A percentile compares a stretch with the other conserved stretches of the same genome.
Evolutionary conservation across 2,329 filamentous ascomycete species (phyloP).

Genomic region (Monilinia aucupariae): DNA sequence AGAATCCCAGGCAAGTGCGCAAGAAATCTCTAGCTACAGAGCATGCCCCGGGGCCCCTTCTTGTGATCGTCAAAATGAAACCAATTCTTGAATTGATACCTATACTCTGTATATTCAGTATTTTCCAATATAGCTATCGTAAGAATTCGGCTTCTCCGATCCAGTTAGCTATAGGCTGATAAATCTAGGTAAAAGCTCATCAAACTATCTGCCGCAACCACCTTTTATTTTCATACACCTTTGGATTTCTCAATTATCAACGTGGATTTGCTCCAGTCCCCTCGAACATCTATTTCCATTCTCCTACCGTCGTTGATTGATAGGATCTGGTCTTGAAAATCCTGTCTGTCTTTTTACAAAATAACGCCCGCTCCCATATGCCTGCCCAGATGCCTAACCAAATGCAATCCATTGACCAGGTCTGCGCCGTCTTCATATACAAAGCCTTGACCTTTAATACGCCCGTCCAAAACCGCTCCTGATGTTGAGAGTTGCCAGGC

Average conservation of each 20-base stretch:
- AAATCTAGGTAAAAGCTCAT: background rate
- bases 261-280: background rate
- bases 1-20: too few relatives aligned
- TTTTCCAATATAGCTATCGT: background rate
- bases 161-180: slow-evolving; percentile 1
- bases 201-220: background rate
- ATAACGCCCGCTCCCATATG: slow-evolving; percentile 32
- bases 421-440: slow-evolving; percentile 27
- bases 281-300: slow-evolving; percentile 18
- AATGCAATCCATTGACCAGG: slow-evolving; percentile 25
- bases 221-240: slow-evolving; percentile 5
- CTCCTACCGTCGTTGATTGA: slow-evolving; percentile 21
- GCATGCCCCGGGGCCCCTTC: too few relatives aligned
- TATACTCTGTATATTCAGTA: slow-evolving; percentile 3
- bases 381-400: slow-evolving; percentile 29
- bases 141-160: background rate
- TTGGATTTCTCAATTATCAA: background rate
- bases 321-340: slow-evolving; percentile 15
- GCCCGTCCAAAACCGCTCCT: slow-evolving; percentile 10
- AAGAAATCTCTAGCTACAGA: too few relatives aligned
- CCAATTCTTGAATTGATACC: background rate
- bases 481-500: slow-evolving; percentile 5
- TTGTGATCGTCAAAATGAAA: background rate
- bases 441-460: slow-evolving; percentile 27
- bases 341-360: slow-evolving; percentile 31